Conservation (phyloP, 768 basidiomycete species). For the Leccinum obscurum region DNA sequence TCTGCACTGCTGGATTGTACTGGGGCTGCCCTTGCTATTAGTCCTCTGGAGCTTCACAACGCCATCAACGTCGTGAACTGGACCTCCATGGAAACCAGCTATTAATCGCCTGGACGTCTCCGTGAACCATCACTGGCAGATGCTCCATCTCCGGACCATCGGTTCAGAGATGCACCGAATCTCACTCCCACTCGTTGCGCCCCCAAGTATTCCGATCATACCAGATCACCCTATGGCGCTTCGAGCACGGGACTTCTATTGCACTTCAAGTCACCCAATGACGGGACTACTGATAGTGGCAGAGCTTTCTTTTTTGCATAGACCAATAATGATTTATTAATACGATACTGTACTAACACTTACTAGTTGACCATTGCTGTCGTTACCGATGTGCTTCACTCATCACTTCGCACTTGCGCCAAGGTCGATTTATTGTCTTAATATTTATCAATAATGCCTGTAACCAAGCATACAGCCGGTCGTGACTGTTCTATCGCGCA, state of each 20-base stretch:
- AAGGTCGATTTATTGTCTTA: too few species aligned
- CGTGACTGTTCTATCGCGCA: neutral
- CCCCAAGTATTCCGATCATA: neutral
- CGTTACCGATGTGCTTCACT: neutral
- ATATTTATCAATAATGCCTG: too few species aligned
- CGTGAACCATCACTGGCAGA: neutral
- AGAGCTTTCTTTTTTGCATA: too few species aligned
- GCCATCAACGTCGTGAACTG: neutral
- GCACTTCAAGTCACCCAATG: too few species aligned
- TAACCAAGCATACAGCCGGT: too few species aligned
- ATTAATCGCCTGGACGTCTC: neutral
- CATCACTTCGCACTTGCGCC: neutral
- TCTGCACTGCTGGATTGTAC: neutral
- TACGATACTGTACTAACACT: too few species aligned
- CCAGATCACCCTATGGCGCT: neutral
- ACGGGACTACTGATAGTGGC: too few species aligned
- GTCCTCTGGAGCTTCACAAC: neutral
- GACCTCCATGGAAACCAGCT: neutral
- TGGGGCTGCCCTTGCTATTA: conserved; percentile 1
- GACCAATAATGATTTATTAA: too few species aligned
- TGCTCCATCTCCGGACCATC: neutral
- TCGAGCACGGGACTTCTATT: neutral
- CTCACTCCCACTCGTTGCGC: neutral
- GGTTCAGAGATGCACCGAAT: neutral
- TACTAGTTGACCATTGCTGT: neutral